Percentiles rank a stretch among this genome's conserved stretches.
phyloP scores from a whole-genome alignment of 306 rosid genomes.

The Morella rubra region DNA sequence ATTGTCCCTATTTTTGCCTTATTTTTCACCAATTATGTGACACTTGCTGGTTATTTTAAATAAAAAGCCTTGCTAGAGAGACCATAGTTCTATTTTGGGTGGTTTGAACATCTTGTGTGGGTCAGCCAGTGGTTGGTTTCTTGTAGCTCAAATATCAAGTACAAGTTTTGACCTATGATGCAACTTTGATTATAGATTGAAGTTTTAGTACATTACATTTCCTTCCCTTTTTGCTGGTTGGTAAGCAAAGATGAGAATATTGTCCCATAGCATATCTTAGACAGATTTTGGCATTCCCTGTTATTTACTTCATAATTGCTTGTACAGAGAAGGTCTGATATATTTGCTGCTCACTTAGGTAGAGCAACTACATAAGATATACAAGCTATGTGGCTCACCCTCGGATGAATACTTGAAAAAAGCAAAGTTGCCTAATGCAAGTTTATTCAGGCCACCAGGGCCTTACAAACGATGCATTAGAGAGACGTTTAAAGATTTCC shows the following conservation, averaged over 20 bases:
- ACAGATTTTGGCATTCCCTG: not conserved
- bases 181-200: not conserved
- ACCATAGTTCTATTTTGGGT: not conserved
- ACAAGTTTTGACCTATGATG: not conserved
- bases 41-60: too few relatives aligned
- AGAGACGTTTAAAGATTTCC: conserved; percentile 80
- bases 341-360: conserved; percentile 52
- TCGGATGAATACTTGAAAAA: conserved; percentile 88
- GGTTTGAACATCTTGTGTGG: not conserved
- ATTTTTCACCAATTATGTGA: too few relatives aligned
- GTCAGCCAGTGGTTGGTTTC: not conserved
- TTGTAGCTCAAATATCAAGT: not conserved
- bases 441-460: conserved; percentile 76
- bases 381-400: conserved; percentile 93
- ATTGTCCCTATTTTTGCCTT: too few relatives aligned
- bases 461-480: conserved; percentile 78
- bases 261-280: not conserved
- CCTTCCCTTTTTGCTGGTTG: not conserved
- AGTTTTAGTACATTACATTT: not conserved
- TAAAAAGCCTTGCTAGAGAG: not conserved
- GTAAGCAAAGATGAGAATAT: not conserved
- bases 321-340: conserved; percentile 18
- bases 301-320: not conserved
- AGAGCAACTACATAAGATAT: conserved; percentile 95
- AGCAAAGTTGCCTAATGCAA: conserved; percentile 85